Percentiles rank a stretch among this genome's conserved stretches.
phyloP scores from a whole-genome alignment of 2,329 filamentous ascomycete genomes.

The Proliferodiscus dingleyae region DNA sequence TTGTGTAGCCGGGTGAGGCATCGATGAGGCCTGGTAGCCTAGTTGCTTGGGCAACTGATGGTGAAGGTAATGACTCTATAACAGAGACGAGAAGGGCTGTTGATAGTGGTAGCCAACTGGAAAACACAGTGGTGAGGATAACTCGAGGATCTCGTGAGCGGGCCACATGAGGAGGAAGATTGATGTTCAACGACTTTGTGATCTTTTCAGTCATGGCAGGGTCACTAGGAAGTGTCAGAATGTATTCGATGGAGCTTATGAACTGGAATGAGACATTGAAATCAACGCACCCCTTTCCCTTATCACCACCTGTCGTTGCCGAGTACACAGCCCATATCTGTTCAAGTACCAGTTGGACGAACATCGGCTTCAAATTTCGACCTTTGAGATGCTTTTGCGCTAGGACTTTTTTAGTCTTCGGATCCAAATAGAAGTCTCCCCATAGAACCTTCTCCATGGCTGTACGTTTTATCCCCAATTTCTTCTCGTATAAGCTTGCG shows the following conservation, averaged over 20 bases:
- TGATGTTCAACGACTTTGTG: constrained; percentile 82
- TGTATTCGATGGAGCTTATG: constrained; percentile 20
- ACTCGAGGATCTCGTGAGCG: constrained; percentile 79
- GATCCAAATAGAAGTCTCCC: constrained; percentile 95
- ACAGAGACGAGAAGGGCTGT: constrained; percentile 91
- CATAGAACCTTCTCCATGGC: constrained; percentile 90
- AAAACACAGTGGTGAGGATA: constrained; percentile 80
- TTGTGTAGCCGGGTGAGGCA: constrained; percentile 69
- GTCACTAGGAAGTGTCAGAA: constrained; percentile 51
- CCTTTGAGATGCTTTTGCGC: constrained; percentile 91
- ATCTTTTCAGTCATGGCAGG: constrained; percentile 84
- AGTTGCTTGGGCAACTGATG: constrained; percentile 70
- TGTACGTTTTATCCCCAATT: constrained; percentile 86
- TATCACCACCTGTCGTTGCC: constrained; percentile 77
- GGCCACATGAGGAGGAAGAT: constrained; percentile 75
- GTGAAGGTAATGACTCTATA: constrained; percentile 86
- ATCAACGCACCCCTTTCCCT: constrained; percentile 68
- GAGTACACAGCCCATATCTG: constrained; percentile 95
- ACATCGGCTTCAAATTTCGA: constrained; percentile 87
- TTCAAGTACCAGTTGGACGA: constrained; percentile 92
- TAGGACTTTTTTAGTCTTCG: constrained; percentile 92
- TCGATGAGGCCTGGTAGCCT: constrained; percentile 76
- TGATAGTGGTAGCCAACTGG: constrained; percentile 86
- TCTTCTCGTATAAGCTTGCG: constrained; percentile 89
- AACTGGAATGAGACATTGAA: constrained; percentile 31